phyloP scores from a whole-genome alignment of 768 basidiomycete genomes.

The Candolleomyces aberdarensis region DNA sequence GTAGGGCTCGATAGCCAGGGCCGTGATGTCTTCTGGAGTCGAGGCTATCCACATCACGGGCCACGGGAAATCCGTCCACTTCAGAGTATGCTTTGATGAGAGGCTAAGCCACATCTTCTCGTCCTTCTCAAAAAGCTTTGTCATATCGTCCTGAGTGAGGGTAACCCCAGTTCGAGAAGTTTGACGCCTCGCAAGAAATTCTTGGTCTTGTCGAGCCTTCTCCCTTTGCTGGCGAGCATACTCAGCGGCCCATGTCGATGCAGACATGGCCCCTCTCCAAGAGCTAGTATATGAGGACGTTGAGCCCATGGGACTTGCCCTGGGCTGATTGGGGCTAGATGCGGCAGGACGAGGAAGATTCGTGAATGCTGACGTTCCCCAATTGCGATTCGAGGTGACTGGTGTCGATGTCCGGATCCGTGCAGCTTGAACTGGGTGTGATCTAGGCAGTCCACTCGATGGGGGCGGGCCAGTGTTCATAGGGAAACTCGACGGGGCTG shows the following conservation, averaged over 20 bases:
- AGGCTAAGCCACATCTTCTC: constrained; percentile 60
- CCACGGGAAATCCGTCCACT: constrained; percentile 75
- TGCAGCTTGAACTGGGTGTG: constrained; percentile 17
- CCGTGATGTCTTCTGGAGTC: constrained; percentile 59
- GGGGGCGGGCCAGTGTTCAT: not conserved
- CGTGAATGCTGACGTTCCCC: constrained; percentile 15
- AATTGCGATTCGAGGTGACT: constrained; percentile 18
- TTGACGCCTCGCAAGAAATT: constrained; percentile 55
- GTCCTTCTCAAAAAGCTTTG: constrained; percentile 55
- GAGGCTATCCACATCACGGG: constrained; percentile 59
- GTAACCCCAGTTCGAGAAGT: constrained; percentile 48
- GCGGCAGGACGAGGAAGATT: constrained; percentile 25
- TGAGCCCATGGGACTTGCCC: constrained; percentile 32
- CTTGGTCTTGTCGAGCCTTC: constrained; percentile 66
- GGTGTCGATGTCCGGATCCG: constrained; percentile 8
- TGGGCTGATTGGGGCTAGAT: constrained; percentile 23
- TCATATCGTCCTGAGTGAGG: constrained; percentile 54
- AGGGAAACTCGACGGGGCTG: not conserved
- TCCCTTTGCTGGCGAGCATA: constrained; percentile 64
- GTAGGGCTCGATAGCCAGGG: constrained; percentile 54
- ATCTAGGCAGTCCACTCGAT: constrained; percentile 18
- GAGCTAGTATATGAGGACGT: constrained; percentile 23
- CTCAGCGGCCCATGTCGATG: constrained; percentile 58
- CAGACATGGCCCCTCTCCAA: constrained; percentile 12
- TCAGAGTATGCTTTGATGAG: constrained; percentile 37